Conservation (phyloP, 2,329 filamentous ascomycete species). For the Colletotrichum zoysiae region DNA sequence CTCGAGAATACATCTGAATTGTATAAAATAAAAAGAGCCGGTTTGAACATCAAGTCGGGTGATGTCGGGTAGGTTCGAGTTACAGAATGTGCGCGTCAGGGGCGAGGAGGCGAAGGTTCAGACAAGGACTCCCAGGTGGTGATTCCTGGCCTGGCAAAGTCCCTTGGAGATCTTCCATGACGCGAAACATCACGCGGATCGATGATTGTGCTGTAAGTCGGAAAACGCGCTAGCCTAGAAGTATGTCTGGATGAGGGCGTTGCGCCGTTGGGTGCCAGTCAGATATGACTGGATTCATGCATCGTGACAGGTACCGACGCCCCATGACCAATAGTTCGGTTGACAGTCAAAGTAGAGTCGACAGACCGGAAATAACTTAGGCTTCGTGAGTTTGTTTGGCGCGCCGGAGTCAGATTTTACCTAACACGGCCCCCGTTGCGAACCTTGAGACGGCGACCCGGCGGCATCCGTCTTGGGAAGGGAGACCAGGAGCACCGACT, state of each 20-base stretch:
- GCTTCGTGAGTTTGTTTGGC: not conserved
- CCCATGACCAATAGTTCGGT: not conserved
- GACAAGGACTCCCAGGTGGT: not conserved
- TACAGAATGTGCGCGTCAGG: not conserved
- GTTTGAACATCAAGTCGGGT: not conserved
- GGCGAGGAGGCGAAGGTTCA: not conserved
- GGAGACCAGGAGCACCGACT: not conserved
- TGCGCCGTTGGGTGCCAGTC: too few relatives aligned
- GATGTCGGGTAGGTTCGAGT: not conserved
- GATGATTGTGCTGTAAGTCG: not conserved
- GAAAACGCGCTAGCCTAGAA: not conserved
- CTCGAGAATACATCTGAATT: not conserved
- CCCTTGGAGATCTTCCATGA: not conserved
- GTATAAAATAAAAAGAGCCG: not conserved
- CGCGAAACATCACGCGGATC: not conserved
- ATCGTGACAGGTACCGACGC: not conserved
- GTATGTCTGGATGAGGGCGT: not conserved
- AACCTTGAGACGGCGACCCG: not conserved
- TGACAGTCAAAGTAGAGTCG: not conserved
- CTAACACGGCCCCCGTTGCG: constrained; percentile 7
- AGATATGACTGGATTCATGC: not conserved
- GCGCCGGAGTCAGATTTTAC: not conserved
- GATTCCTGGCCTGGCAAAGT: not conserved
- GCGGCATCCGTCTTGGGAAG: constrained; percentile 19
- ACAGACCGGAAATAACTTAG: not conserved